Evolutionary conservation across 495 filamentous ascomycete species (phyloP).

Genomic region (Neurospora africana): DNA sequence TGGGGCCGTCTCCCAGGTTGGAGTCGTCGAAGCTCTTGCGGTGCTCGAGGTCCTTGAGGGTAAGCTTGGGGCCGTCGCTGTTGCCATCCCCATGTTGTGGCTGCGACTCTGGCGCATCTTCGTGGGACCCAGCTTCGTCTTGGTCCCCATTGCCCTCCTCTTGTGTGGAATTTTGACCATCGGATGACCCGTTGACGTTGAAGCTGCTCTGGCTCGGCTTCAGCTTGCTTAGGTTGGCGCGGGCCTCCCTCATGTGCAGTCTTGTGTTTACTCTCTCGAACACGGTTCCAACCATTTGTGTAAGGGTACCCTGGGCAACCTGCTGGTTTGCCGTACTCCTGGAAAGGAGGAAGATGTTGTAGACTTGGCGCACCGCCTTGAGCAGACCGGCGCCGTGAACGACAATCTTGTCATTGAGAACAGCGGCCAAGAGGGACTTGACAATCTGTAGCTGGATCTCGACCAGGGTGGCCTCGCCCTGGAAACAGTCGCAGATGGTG

Average conservation of each 20-base stretch:
- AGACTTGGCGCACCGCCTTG: conserved; percentile 96
- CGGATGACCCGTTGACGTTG: conserved; percentile 29
- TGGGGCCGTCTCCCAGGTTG: conserved; percentile 80
- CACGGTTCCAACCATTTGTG: conserved; percentile 97
- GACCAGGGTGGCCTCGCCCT: conserved; percentile 80
- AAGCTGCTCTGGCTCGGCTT: conserved; percentile 37
- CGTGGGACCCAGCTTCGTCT: conserved; percentile 40
- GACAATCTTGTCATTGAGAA: conserved; percentile 95
- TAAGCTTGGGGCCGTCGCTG: conserved; percentile 64
- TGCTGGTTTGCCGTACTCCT: conserved; percentile 88
- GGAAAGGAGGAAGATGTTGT: conserved; percentile 95
- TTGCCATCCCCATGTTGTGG: neutral
- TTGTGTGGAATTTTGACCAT: conserved; percentile 23
- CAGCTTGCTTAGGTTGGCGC: conserved; percentile 40
- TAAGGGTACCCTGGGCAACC: conserved; percentile 89
- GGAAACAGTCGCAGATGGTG: conserved; percentile 98
- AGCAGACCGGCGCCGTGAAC: conserved; percentile 94
- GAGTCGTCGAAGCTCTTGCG: conserved; percentile 90
- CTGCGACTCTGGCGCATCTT: conserved; percentile 26
- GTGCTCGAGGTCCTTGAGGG: conserved; percentile 89
- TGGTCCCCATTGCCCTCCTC: conserved; percentile 25
- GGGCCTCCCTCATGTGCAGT: conserved; percentile 74
- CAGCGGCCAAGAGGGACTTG: conserved; percentile 88
- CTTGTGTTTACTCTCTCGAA: conserved; percentile 90
- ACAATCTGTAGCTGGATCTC: conserved; percentile 97